Conservation (phyloP, 2,329 filamentous ascomycete genomes). For the Ophiostoma angusticollis region DNA sequence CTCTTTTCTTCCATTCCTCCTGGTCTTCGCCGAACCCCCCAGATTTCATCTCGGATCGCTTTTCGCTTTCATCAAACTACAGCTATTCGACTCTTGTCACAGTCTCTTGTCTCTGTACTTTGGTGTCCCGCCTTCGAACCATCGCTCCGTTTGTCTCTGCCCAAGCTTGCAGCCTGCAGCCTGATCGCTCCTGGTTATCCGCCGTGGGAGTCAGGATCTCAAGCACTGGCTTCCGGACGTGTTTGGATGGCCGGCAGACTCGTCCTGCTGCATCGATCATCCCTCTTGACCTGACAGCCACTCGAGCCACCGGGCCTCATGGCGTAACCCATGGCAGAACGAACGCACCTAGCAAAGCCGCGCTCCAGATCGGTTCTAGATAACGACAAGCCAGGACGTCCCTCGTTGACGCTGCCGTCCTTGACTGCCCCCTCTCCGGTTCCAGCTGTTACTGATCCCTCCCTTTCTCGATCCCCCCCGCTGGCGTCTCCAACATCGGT, state of each 20-base stretch:
- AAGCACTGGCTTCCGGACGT: background rate
- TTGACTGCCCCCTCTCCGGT: background rate
- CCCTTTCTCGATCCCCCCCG: background rate
- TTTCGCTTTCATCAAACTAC: too few species aligned
- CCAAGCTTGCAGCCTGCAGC: too few species aligned
- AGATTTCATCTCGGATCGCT: too few species aligned
- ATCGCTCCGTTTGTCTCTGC: too few species aligned
- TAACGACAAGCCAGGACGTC: conserved; percentile 24
- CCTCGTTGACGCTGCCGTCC: conserved; percentile 1
- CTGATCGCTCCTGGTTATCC: too few species aligned
- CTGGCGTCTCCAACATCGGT: background rate
- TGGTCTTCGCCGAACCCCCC: too few species aligned
- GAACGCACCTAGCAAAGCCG: conserved; percentile 35
- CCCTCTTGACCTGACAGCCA: background rate
- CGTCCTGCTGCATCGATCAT: background rate
- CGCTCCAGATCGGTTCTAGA: conserved; percentile 41
- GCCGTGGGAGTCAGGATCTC: too few species aligned
- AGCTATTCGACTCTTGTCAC: too few species aligned
- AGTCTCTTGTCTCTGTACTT: too few species aligned
- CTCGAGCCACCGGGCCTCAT: conserved; percentile 43
- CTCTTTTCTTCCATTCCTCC: too few species aligned
- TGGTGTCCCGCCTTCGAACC: too few species aligned
- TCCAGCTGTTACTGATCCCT: background rate
- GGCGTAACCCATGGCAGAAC: conserved; percentile 59
- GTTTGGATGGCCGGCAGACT: background rate